Evolutionary conservation across 306 rosid genomes (phyloP).

Genomic region (peach (Prunus persica)): Prunus_persica_NCBIv2 NC_034015.1:18039001-18039500

Average conservation of each 20-base stretch:
- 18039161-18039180: neutral
- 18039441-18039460: constrained; percentile 43
- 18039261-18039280: neutral
- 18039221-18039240: neutral
- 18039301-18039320: neutral
- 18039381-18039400: constrained; percentile 92
- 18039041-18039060: neutral
- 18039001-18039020: neutral
- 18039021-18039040: neutral
- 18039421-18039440: constrained; percentile 53
- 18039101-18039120: neutral
- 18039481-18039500: constrained; percentile 48
- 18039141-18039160: neutral
- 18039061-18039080: neutral
- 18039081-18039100: neutral
- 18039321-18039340: neutral
- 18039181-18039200: neutral
- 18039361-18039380: constrained; percentile 22
- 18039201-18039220: neutral
- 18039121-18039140: neutral
- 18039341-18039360: neutral
- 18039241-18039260: neutral
- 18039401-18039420: constrained; percentile 59
- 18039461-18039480: constrained; percentile 57
- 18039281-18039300: neutral